These are phyloP conservation scores for Daedaleopsis sinensis DNA, from an alignment of 768 basidiomycete genomes.

Conservation along the genomic window DNA sequence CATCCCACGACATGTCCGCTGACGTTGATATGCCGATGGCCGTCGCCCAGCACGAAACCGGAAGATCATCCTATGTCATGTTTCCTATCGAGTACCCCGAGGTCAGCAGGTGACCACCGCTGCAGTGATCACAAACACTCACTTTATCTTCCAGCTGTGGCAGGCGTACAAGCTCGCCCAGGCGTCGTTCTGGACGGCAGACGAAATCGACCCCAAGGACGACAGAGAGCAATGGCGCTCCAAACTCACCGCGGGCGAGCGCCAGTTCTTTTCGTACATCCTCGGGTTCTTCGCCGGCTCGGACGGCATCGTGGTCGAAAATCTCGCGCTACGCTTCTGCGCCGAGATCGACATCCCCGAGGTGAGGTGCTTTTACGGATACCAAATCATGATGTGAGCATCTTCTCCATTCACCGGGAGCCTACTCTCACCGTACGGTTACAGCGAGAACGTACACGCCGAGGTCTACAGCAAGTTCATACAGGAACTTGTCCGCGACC, in stretches of 20 bases:
- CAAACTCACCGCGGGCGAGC: constrained; percentile 54
- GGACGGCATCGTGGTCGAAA: constrained; percentile 58
- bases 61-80: background rate
- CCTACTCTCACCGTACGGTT: too few relatives aligned
- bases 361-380: constrained; percentile 57
- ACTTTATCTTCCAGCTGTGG: too few relatives aligned
- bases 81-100: background rate
- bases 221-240: constrained; percentile 48
- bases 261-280: constrained; percentile 52
- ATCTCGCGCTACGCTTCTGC: constrained; percentile 53
- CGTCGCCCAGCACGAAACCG: too few relatives aligned
- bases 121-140: too few relatives aligned
- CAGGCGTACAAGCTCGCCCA: constrained; percentile 55
- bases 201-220: too few relatives aligned
- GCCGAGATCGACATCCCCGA: constrained; percentile 52
- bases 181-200: constrained; percentile 50
- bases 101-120: too few relatives aligned
- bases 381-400: constrained; percentile 55
- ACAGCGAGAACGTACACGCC: constrained; percentile 51
- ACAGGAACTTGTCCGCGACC: constrained; percentile 52
- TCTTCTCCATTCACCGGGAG: too few relatives aligned
- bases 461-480: constrained; percentile 59
- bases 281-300: constrained; percentile 58
- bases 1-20: too few relatives aligned
- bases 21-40: too few relatives aligned